Evolutionary conservation across 2,329 filamentous ascomycete genomes (phyloP), one percentile per base, ranked within the genome.

Genomic region (Clarireedia monteithiana): DNA sequence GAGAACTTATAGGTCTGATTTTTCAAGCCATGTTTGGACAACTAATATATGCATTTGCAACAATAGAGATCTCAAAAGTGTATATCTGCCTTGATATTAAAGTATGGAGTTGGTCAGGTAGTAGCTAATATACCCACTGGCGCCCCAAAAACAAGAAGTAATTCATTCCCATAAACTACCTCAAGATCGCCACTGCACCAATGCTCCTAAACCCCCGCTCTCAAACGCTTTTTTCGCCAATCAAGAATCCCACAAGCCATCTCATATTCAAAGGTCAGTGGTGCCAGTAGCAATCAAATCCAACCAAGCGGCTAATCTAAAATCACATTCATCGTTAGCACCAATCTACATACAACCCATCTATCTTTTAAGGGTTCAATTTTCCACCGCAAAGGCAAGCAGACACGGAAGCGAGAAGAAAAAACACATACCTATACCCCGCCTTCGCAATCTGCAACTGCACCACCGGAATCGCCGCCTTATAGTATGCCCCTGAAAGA

Each of bases 381-480:
- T 2, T 20, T 20, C 20, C 20, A 20, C 20, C 20, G 3, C 20
- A 20, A 20, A 20, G 20, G 20, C 20, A 20, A 20, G 20, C 20
- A 20, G 20, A 20, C 20, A 20, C 20, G 20, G 6, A 44, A 50
- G 2, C 0, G 17, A 42, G 24, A 17, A 1, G 4, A 40, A 12
- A 36, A 10, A 42, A 48, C 4, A 57, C 60, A 34, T 44, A 61
- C 42, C 86, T 77, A 67, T 83, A 86, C 12, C 86, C 86, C 6
- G 82, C 86, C 62, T 81, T 81, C 4, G 85, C 85, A 57, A 89
- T 76, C 68, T 85, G 81, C 58, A 79, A 65, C 69, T 88, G 81
- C 34, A 89, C 74, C 55, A 83, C 77, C 17, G 78, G 80, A 17
- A 79, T 78, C 1, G 84, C 85, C 30, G 75, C 77, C 15, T 80